Base-by-base conservation (phyloP, 2,329 filamentous ascomycete genomes). In the Cladophialophora exuberans region DNA sequence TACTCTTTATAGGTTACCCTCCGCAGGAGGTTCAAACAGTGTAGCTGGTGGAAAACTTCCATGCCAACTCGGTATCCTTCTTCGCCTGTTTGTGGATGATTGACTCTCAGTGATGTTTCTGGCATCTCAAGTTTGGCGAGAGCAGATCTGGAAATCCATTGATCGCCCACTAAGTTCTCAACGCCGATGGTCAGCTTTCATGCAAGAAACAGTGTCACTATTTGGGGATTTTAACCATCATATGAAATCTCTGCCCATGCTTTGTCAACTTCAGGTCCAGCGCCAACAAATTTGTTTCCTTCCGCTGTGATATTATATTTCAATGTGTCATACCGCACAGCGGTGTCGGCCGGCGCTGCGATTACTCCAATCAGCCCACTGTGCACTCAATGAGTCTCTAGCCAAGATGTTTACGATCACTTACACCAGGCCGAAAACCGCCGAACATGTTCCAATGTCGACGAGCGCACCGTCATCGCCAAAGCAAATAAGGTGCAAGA, bases 41-140 rank as follows among this genome's bases (percentile, higher is more conserved):
- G 78, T 28, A 81, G 71, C 62, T 79, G 79, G 66, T 83, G 81
- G 67, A 83, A 83, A 0, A 82, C 80, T 63, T 83, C 80, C 2
- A 83, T 69, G 0, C 78, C 83, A 0, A 83, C 81, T n/a, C 82
- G 74, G 62, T 84, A 85, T 0, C 82, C 83, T 31, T 77, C 75
- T 53, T 80, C 74, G 15, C 82, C 83, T 1, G 82, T 83, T 39
- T 72, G 73, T 4, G 81, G 78, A 60, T 85, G 73, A 7, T 76
- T 79, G 59, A 83, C 78, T 62, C 77, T 79, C n/a, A 84, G 71
- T 0, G 80, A 80, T 18, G 76, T 69, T 31, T 71, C 67, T 2
- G 79, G 78, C 58, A 83, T 79, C 3, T 77, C 76, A 0, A 86
- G 75, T 18, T 76, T 76, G 35, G 76, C 68, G 23, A 84, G 76